Evolutionary conservation across 345 rosid genomes (phyloP), one percentile per base, ranked within the genome.

Genomic region (Salix arbutifolia): DNA sequence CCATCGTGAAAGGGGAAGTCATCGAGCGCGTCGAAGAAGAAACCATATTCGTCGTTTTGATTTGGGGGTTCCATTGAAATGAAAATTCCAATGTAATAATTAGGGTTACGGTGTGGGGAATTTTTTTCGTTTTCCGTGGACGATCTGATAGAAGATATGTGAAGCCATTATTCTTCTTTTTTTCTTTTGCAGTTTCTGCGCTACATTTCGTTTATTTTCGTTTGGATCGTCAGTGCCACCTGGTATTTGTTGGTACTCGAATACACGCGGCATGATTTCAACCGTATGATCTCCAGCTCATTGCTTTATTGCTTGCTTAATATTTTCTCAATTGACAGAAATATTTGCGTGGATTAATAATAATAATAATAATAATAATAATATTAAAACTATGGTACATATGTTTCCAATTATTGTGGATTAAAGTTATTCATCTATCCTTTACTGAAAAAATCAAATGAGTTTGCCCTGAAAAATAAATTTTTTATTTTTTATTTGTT

Each of bases 1-100:
- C 87, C 86, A 73, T 89, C 93, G 83, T 81, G 58, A 48, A 85
- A 87, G 2, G 86, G 86, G 71, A 90, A 91, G 33, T 89, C 89
- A 53, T 88, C 94, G 17, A 71, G 73, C 0, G 96, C 90, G 74
- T 90, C 97, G 67, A 76, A 70, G 82, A 95, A 93, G 31, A 8
- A 67, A 61, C 77, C 89, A 17, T 73, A 76, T 40, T 70, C 67
- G 37, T 66, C 26, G 23, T 26, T 35, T 31, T 67, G 75, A 56
- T 23, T 66, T 17, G 74, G 68, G 25, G 77, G 52, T 11, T 86
- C 86, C 88, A 88, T 86, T 65, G 65, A 25, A n/a, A n/a, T 18
- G 13, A 26, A 35, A 44, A 64, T 7, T 60, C 2, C 0, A 52
- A 48, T 13, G 10, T 4, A 38, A 56, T 64, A 65, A 50, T 67